A percentile compares a stretch with the other conserved stretches of the same genome.
Evolutionary conservation across 768 basidiomycete genomes (phyloP).

Genomic region (Mycena rebaudengoi): DNA sequence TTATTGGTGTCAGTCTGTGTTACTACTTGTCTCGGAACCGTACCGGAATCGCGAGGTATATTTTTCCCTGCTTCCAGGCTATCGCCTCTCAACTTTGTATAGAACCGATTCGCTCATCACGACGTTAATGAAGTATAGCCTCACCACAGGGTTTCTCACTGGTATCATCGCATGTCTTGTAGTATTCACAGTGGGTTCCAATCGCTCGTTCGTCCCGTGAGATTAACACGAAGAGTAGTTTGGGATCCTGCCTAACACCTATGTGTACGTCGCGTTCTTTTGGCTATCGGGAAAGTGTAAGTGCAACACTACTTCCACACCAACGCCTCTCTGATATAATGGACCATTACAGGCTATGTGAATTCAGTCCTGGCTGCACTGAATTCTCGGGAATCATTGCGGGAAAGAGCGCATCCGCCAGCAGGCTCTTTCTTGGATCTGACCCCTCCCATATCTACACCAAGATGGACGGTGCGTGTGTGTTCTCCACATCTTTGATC

Average conservation of each 20-base stretch:
- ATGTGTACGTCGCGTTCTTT: conserved; percentile 59
- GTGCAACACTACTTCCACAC: conserved; percentile 22
- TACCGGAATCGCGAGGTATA: conserved; percentile 54
- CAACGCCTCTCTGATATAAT: too few relatives aligned
- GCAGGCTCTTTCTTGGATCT: conserved; percentile 47
- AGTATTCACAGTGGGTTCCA: conserved; percentile 55
- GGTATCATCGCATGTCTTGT: conserved; percentile 51
- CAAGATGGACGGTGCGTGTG: conserved; percentile 2
- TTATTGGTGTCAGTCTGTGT: conserved; percentile 57
- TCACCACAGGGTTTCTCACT: conserved; percentile 55
- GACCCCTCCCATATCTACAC: conserved; percentile 20
- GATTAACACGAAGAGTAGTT: too few relatives aligned
- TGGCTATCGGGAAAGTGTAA: conserved; percentile 61
- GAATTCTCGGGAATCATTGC: conserved; percentile 51
- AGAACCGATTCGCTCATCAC: conserved; percentile 56
- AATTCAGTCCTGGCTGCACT: conserved; percentile 63
- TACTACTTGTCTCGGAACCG: conserved; percentile 56
- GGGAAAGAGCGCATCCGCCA: conserved; percentile 45
- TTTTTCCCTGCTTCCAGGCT: neutral
- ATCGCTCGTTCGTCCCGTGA: too few relatives aligned
- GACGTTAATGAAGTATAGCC: conserved; percentile 52
- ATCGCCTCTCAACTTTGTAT: neutral
- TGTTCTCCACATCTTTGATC: neutral
- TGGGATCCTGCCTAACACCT: conserved; percentile 55
- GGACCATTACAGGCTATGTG: conserved; percentile 51